Conservation (phyloP, 2,329 filamentous ascomycete genomes). For the Penicillium sp. region DNA sequence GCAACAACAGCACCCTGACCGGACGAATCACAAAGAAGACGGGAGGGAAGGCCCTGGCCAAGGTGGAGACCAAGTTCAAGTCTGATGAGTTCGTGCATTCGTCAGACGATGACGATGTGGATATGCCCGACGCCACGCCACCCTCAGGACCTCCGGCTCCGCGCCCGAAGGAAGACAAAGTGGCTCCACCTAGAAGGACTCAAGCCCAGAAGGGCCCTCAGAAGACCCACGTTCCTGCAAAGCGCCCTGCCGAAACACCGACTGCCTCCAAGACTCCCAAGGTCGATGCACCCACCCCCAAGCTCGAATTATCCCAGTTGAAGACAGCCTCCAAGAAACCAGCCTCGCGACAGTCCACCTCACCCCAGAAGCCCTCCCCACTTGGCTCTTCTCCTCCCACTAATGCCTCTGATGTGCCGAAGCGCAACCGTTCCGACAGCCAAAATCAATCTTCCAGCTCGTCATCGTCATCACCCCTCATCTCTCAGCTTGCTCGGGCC, state of each 20-base stretch:
- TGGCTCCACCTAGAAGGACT: constrained; percentile 17
- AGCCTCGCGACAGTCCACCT: constrained; percentile 47
- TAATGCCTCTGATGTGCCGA: constrained; percentile 59
- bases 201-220: constrained; percentile 4
- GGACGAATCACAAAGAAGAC: constrained; percentile 50
- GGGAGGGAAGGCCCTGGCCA: constrained; percentile 38
- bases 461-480: constrained; percentile 46
- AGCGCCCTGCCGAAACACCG: constrained; percentile 20
- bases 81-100: constrained; percentile 56
- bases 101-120: constrained; percentile 52
- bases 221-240: constrained; percentile 18
- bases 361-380: constrained; percentile 62
- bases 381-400: constrained; percentile 62
- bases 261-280: constrained; percentile 29
- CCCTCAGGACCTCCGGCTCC: constrained; percentile 21
- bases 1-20: constrained; percentile 49
- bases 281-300: constrained; percentile 21
- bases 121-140: constrained; percentile 35
- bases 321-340: constrained; percentile 40
- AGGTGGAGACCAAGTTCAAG: constrained; percentile 50
- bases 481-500: constrained; percentile 37
- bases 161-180: constrained; percentile 16
- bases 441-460: constrained; percentile 47
- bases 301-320: constrained; percentile 25
- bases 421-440: constrained; percentile 43